These are phyloP conservation scores for Sisymbrium irio DNA, from an alignment of 345 rosid genomes.

Conservation along the genomic window DNA sequence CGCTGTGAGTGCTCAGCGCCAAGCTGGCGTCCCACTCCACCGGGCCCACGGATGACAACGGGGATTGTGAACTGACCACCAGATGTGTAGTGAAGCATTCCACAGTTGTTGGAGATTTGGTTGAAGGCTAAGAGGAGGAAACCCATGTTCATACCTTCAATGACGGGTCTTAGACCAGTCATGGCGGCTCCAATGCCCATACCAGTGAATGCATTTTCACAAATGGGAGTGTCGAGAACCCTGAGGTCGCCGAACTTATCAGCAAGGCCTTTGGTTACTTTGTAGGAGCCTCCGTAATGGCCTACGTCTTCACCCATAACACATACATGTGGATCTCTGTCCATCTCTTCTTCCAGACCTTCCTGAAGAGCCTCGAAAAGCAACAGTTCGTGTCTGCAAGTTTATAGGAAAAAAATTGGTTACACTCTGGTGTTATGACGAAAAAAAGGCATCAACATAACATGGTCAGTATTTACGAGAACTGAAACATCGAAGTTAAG, in stretches of 20 bases:
- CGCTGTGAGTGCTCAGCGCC: constrained; percentile 99
- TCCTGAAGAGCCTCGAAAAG: constrained; percentile 90
- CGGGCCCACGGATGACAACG: constrained; percentile 92
- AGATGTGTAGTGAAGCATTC: constrained; percentile 98
- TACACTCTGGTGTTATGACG: background rate
- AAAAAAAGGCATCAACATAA: background rate
- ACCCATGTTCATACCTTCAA: constrained; percentile 99
- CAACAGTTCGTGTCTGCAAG: constrained; percentile 71
- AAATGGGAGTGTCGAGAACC: constrained; percentile 95
- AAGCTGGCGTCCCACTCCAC: constrained; percentile 95
- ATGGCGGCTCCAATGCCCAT: constrained; percentile 97
- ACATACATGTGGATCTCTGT: constrained; percentile 75
- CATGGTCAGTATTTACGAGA: background rate
- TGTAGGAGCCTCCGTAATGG: constrained; percentile 95
- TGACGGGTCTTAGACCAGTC: constrained; percentile 86
- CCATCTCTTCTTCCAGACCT: constrained; percentile 99
- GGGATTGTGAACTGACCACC: constrained; percentile 97
- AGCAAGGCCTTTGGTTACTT: constrained; percentile 83
- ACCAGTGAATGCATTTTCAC: constrained; percentile 94
- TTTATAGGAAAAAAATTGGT: background rate
- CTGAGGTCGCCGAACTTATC: constrained; percentile 78
- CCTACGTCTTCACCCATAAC: constrained; percentile 99
- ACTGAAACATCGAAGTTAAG: background rate
- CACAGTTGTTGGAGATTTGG: constrained; percentile 98
- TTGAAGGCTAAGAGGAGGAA: constrained; percentile 95